Base-by-base conservation (phyloP, 2,329 filamentous ascomycete species). In the Dryadomyces sulphureus region DNA sequence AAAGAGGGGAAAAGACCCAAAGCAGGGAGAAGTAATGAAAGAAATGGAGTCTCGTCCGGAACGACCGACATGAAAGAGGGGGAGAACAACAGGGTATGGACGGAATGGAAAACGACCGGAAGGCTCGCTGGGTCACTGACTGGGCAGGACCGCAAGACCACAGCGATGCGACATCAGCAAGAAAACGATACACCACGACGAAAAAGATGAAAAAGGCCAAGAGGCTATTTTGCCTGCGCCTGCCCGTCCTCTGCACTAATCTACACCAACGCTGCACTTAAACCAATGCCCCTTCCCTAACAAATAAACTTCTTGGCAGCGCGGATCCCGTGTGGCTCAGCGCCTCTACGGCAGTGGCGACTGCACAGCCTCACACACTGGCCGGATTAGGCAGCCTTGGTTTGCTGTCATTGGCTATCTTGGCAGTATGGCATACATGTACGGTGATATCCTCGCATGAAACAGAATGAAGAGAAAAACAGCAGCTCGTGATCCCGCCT, bases 151-250 rank as follows among this genome's bases (percentile, higher is more conserved):
- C 11, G 27, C 27, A 32, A 32, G 16, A 14, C 11, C 11, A 32
- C 27, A 32, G 16, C 27, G 16, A 32, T 32, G 16, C 27, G 27
- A 32, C 27, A 32, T 30, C 7, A 14, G 30, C 30, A 47, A 38
- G 34, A 34, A 24, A 40, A 6, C 35, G 20, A 27, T 25, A 39
- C 41, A 24, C 42, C 42, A 30, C 19, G 32, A 39, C 20, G 22
- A 45, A 47, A 40, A 47, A 41, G 34, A 47, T 46, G 50, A 40
- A 42, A 44, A 22, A n/a, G n/a, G n/a, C n/a, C n/a, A n/a, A n/a
- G n/a, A n/a, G n/a, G n/a, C n/a, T n/a, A n/a, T n/a, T n/a, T n/a
- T n/a, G n/a, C n/a, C n/a, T n/a, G n/a, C n/a, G n/a, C n/a, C n/a
- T n/a, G n/a, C n/a, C n/a, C n/a, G n/a, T n/a, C n/a, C n/a, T n/a